A percentile compares a stretch with the other conserved stretches of the same genome.
These are phyloP conservation scores for Penicillium fimorum DNA, from an alignment of 495 filamentous ascomycete species.

Conservation along the genomic window DNA sequence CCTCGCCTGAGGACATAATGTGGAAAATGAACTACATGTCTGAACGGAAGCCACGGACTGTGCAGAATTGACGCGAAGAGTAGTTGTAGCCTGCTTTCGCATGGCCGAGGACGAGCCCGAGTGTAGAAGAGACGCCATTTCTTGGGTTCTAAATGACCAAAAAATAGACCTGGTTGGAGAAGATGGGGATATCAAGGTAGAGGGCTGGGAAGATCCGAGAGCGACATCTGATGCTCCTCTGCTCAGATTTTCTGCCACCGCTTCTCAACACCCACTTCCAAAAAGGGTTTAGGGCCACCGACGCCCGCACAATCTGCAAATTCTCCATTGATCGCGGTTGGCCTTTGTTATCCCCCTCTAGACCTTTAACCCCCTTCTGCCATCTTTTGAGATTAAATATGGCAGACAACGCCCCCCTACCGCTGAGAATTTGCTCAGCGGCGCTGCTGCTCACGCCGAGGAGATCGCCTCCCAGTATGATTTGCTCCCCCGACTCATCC, in stretches of 20 bases:
- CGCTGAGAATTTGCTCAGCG: conserved; percentile 55
- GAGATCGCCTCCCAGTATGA: conserved; percentile 68
- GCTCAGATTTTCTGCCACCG: conserved; percentile 32
- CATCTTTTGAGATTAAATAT: conserved; percentile 44
- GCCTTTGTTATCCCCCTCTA: conserved; percentile 18
- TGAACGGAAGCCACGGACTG: conserved; percentile 35
- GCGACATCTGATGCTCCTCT: conserved; percentile 32
- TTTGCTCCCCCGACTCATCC: conserved; percentile 83
- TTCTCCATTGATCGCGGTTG: conserved; percentile 29
- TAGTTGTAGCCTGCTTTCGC: conserved; percentile 36
- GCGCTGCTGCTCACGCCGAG: conserved; percentile 49
- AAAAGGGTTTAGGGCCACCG: conserved; percentile 38
- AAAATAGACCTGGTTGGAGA: conserved; percentile 14
- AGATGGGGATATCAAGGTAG: conserved; percentile 16
- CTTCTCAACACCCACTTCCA: conserved; percentile 23
- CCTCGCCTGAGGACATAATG: conserved; percentile 33
- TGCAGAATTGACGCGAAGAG: conserved; percentile 25
- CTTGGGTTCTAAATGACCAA: conserved; percentile 12
- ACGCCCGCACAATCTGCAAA: conserved; percentile 43
- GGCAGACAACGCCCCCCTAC: conserved; percentile 62
- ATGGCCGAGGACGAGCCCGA: conserved; percentile 33
- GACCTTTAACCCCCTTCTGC: conserved; percentile 17
- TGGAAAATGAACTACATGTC: conserved; percentile 37
- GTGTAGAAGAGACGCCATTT: conserved; percentile 40
- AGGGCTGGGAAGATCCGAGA: conserved; percentile 16